Percentiles rank a stretch among this genome's conserved stretches.
Evolutionary conservation across 768 basidiomycete species (phyloP).

Genomic region (Austroboletus eburneus): DNA sequence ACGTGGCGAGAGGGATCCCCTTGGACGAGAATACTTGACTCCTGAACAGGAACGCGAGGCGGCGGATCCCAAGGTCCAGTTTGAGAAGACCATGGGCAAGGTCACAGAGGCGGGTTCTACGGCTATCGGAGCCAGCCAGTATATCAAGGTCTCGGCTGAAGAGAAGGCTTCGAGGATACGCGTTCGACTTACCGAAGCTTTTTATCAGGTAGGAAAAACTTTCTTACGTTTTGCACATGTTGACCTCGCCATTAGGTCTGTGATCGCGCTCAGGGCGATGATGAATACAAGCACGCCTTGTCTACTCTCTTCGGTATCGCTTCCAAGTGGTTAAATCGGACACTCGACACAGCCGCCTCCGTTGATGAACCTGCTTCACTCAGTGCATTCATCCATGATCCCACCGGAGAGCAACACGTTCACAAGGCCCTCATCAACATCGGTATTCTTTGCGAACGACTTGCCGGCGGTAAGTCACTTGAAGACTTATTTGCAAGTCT

Average conservation of each 20-base stretch:
- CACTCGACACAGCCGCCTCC: slow-evolving; percentile 46
- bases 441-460: slow-evolving; percentile 45
- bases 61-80: slow-evolving; percentile 48
- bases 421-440: slow-evolving; percentile 44
- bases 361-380: slow-evolving; percentile 44
- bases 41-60: slow-evolving; percentile 39
- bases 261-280: slow-evolving; percentile 60
- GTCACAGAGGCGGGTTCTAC: slow-evolving; percentile 53
- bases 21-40: slow-evolving; percentile 51
- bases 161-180: slow-evolving; percentile 43
- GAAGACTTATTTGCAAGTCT: slow-evolving; percentile 43
- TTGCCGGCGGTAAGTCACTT: slow-evolving; percentile 46
- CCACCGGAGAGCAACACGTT: slow-evolving; percentile 60
- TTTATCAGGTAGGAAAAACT: slow-evolving; percentile 40
- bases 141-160: slow-evolving; percentile 37
- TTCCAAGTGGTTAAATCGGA: slow-evolving; percentile 52
- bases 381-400: slow-evolving; percentile 55
- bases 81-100: slow-evolving; percentile 66
- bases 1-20: slow-evolving; percentile 52
- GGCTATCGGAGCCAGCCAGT: slow-evolving; percentile 52
- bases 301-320: slow-evolving; percentile 53
- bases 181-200: slow-evolving; percentile 45
- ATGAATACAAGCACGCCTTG: slow-evolving; percentile 53
- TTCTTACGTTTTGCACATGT: no score
- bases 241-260: slow-evolving; percentile 42